phyloP scores from a whole-genome alignment of 129 eudicot genomes.

The Cynara cardunculus region DNA sequence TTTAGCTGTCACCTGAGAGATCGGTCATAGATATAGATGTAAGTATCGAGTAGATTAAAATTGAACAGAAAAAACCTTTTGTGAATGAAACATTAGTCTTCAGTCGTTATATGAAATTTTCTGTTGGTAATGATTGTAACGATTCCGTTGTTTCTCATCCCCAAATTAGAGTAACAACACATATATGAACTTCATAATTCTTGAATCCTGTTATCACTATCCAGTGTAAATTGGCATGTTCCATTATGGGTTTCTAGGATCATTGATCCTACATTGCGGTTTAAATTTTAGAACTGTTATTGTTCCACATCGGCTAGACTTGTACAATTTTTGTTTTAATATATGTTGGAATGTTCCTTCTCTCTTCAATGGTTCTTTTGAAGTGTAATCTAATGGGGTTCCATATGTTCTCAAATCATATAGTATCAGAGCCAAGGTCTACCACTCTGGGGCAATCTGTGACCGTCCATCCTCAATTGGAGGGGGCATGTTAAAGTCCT shows the following conservation, averaged over 20 bases:
- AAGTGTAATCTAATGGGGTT: no score
- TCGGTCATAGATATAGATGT: not conserved
- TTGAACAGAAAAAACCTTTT: not conserved
- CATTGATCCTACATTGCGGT: not conserved
- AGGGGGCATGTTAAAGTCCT: no score
- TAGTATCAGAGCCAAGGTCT: not conserved
- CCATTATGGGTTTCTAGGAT: not conserved
- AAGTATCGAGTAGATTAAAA: not conserved
- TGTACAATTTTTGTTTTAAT: no score
- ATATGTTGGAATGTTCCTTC: no score
- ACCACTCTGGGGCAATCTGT: not conserved
- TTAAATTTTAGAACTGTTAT: not conserved
- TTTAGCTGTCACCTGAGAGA: constrained; percentile 64
- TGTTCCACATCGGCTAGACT: not conserved
- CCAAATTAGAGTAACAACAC: not conserved
- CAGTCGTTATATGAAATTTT: not conserved
- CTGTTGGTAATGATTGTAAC: not conserved
- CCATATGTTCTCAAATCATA: no score
- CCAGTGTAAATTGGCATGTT: not conserved
- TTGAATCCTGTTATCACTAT: not conserved
- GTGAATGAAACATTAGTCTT: not conserved
- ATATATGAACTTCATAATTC: not conserved
- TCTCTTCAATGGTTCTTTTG: no score
- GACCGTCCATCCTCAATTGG: not conserved
- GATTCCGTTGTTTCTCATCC: not conserved